A percentile compares a stretch with the other conserved stretches of the same genome.
Evolutionary conservation across 768 basidiomycete genomes (phyloP).

Genomic region (Amanita polypyramis): DNA sequence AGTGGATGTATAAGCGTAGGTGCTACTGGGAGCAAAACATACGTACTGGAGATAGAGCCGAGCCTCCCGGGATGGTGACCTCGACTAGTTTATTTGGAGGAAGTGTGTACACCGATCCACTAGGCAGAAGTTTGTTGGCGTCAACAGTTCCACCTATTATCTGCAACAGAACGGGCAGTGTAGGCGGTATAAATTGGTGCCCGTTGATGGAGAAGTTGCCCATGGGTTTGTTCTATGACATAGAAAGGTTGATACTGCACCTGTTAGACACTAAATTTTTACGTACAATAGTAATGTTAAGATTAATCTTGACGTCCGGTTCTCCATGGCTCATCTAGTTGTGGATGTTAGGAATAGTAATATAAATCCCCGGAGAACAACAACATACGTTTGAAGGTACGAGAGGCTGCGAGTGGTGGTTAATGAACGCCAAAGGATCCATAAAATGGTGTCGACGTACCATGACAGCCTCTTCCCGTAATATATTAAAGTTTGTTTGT

Average conservation of each 20-base stretch:
- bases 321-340: neutral
- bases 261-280: too few species aligned
- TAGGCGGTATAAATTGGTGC: slow-evolving; percentile 17
- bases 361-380: neutral
- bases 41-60: slow-evolving; percentile 23
- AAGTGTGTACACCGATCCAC: slow-evolving; percentile 23
- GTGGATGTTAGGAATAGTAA: neutral
- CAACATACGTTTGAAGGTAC: neutral
- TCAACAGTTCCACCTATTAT: slow-evolving; percentile 25
- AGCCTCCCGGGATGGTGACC: slow-evolving; percentile 22
- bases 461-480: slow-evolving; percentile 3
- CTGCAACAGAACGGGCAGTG: slow-evolving; percentile 28
- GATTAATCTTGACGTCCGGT: neutral
- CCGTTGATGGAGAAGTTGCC: slow-evolving; percentile 16
- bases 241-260: too few species aligned
- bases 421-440: neutral
- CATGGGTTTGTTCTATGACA: neutral
- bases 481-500: slow-evolving; percentile 1
- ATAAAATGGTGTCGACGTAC: neutral
- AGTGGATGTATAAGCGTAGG: neutral
- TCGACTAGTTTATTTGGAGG: slow-evolving; percentile 28
- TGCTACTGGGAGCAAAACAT: neutral
- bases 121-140: slow-evolving; percentile 19
- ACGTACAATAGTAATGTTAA: neutral
- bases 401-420: neutral